Evolutionary conservation across 805 yeast genomes (phyloP), one percentile per base, ranked within the genome.

Genomic region (Aciculoconidium aculeatum): DNA sequence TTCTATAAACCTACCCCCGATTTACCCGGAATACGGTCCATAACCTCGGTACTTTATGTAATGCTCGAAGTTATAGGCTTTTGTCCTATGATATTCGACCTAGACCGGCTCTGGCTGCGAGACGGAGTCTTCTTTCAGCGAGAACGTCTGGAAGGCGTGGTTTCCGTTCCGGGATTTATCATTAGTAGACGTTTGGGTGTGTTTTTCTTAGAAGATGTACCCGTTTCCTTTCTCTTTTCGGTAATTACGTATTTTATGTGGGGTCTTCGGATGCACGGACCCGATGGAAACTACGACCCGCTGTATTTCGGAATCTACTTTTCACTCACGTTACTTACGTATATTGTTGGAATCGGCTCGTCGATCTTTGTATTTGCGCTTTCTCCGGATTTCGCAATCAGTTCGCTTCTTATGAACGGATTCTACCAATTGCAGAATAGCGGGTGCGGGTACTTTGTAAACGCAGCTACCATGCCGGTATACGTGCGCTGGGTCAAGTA

Each of bases 401-500:
- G 87, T 2, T 62, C 81, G 0, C 55, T 80, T 33, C 53, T 75
- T n/a, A 67, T 75, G 17, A 82, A 81, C 44, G 48, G 76, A 30
- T 68, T 75, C 36, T 80, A 75, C 47, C 83, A 86, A 17, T 56
- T 81, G 15, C 85, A 83, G 44, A 73, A 83, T 30, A 72, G 81
- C 67, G 84, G 85, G 0, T 78, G 85, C 51, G 95, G 95, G 1
- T 82, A 74, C 53, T 84, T 80, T 46, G 81, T 79, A 13, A 83
- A 84, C 50, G 74, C 87, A 1, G 61, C 65, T 6, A 66, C 73
- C 1, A 68, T 84, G 76, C 94, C 94, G 0, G 94, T 82, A 1
- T 86, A 86, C 45, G 94, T 85, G 6, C 65, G 85, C 19, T 85
- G 95, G 95, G 69, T 79, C 4, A 82, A 80, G 47, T 85, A 81